Conservation (phyloP, 345 rosid genomes). For the Salix dunnii region DNA sequence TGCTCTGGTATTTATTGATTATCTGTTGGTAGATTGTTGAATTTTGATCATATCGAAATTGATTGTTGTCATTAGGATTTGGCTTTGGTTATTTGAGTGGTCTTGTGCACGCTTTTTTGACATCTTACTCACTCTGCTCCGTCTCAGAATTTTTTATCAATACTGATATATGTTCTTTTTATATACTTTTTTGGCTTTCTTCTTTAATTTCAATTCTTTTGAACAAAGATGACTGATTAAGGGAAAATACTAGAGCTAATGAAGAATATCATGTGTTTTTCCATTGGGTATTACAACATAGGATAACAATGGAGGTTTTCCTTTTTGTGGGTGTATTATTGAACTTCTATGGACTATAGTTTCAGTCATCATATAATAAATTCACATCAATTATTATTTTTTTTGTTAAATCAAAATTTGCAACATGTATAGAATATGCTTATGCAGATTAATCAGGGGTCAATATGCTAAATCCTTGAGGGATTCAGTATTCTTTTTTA, state of each 20-base stretch:
- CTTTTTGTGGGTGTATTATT: neutral
- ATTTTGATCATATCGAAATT: neutral
- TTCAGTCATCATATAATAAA: neutral
- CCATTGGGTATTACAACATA: neutral
- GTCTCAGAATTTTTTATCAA: neutral
- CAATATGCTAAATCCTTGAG: neutral
- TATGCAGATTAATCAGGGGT: neutral
- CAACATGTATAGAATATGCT: neutral
- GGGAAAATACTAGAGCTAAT: neutral
- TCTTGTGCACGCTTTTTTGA: neutral
- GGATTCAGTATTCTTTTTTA: neutral
- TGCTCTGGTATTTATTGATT: neutral
- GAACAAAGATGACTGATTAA: neutral
- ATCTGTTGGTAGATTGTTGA: constrained; percentile 5
- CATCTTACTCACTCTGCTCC: neutral
- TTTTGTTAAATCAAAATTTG: neutral
- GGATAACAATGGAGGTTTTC: neutral
- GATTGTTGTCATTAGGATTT: neutral
- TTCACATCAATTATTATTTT: neutral
- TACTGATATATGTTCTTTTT: neutral
- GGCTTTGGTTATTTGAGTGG: neutral
- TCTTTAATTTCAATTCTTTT: neutral
- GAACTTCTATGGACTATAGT: neutral
- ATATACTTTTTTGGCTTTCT: neutral
- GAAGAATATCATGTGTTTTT: neutral